phyloP scores from a whole-genome alignment of 2,329 filamentous ascomycete genomes.

The Aureobasidium uvarum region DNA sequence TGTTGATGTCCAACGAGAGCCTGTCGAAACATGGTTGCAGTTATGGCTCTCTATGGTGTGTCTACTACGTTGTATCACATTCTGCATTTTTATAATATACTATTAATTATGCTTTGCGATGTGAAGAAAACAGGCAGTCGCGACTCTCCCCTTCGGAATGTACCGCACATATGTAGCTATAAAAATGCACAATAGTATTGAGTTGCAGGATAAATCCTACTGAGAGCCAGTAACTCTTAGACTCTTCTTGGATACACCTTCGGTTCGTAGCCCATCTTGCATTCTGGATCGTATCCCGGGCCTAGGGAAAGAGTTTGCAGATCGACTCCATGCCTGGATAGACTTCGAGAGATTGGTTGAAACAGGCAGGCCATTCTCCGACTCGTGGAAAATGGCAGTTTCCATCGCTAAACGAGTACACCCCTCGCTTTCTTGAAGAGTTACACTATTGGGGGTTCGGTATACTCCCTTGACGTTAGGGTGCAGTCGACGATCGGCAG shows the following conservation, averaged over 20 bases:
- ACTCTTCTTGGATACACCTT: neutral
- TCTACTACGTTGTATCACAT: neutral
- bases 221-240: neutral
- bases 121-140: neutral
- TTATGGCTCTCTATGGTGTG: neutral
- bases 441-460: neutral
- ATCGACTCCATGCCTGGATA: neutral
- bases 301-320: neutral
- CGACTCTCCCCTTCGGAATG: neutral
- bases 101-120: neutral
- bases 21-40: neutral
- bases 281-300: neutral
- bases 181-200: neutral
- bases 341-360: neutral
- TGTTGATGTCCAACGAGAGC: neutral
- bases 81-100: neutral
- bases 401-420: neutral
- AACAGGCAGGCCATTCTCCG: neutral
- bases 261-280: neutral
- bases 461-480: neutral
- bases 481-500: neutral
- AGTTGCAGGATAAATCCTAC: neutral
- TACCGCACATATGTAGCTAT: neutral
- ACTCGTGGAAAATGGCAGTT: constrained; percentile 11
- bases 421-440: neutral